Evolutionary conservation across 1,284 basidiomycete genomes (phyloP).

Genomic region (Cutaneotrichosporon sp.): DNA sequence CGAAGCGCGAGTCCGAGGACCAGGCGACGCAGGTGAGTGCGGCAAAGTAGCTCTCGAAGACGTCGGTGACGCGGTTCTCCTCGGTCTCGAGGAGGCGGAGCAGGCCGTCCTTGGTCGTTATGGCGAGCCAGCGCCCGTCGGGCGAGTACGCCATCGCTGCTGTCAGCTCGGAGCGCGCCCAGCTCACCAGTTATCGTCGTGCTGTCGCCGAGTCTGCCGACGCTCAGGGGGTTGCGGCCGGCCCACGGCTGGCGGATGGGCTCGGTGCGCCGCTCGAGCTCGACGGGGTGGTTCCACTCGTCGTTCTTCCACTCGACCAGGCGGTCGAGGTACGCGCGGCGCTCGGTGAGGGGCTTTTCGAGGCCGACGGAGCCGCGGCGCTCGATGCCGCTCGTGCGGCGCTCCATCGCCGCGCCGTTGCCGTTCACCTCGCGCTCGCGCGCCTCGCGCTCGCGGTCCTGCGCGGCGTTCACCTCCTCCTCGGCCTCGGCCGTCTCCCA

Average conservation of each 20-base stretch:
- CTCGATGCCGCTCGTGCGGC: not conserved
- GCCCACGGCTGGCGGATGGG: constrained; percentile 45
- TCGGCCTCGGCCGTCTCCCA: constrained; percentile 27
- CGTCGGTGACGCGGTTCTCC: constrained; percentile 80
- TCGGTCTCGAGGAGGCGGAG: constrained; percentile 81
- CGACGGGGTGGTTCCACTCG: constrained; percentile 37
- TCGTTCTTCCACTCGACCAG: constrained; percentile 53
- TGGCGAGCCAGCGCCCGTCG: constrained; percentile 80
- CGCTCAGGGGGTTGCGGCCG: constrained; percentile 52
- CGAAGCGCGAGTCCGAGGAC: constrained; percentile 92
- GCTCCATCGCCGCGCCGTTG: not conserved
- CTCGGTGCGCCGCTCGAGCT: constrained; percentile 33
- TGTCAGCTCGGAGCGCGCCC: constrained; percentile 16
- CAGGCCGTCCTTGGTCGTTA: constrained; percentile 85
- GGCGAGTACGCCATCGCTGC: constrained; percentile 86
- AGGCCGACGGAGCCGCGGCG: constrained; percentile 3
- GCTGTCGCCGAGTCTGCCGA: constrained; percentile 44
- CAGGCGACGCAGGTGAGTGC: constrained; percentile 78
- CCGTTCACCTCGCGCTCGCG: constrained; percentile 6
- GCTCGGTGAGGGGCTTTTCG: constrained; percentile 7
- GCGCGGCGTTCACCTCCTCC: constrained; percentile 5
- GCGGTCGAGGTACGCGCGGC: constrained; percentile 22
- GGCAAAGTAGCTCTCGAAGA: constrained; percentile 90
- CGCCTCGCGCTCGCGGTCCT: constrained; percentile 1
- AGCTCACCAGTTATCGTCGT: constrained; percentile 70